phyloP scores from a whole-genome alignment of 768 basidiomycete genomes.

The Suillus fuscotomentosus region DNA sequence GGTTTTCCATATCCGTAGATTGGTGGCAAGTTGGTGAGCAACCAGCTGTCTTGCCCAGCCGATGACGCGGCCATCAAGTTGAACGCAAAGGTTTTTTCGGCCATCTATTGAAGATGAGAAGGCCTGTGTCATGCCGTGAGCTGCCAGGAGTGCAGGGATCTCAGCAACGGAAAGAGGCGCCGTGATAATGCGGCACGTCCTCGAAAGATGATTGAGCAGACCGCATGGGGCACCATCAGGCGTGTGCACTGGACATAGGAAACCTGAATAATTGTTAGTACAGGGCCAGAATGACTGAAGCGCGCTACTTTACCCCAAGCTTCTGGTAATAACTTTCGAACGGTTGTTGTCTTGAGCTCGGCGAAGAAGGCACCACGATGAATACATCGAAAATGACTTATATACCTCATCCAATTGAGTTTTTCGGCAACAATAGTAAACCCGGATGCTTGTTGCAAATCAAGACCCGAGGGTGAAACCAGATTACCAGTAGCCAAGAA shows the following conservation, averaged over 20 bases:
- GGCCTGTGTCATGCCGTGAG: constrained; percentile 93
- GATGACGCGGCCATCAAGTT: constrained; percentile 93
- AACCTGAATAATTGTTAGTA: constrained; percentile 51
- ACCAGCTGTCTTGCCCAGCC: constrained; percentile 85
- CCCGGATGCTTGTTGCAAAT: constrained; percentile 96
- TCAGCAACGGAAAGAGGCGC: constrained; percentile 69
- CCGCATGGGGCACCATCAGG: constrained; percentile 98
- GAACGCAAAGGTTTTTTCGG: constrained; percentile 77
- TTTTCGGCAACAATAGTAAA: constrained; percentile 99
- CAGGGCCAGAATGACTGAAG: neutral
- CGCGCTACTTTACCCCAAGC: constrained; percentile 76
- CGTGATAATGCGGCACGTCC: constrained; percentile 90
- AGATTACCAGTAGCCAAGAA: constrained; percentile 98
- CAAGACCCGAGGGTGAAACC: constrained; percentile 91
- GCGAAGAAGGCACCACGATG: constrained; percentile 99
- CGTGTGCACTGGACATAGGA: constrained; percentile 97
- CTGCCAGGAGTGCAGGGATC: constrained; percentile 76
- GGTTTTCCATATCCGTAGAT: constrained; percentile 93
- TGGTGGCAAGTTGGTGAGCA: constrained; percentile 77
- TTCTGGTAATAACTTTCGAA: constrained; percentile 94
- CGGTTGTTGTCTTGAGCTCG: constrained; percentile 96
- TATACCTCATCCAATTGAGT: constrained; percentile 97
- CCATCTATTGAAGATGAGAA: constrained; percentile 83
- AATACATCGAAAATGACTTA: constrained; percentile 96
- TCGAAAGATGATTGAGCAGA: constrained; percentile 93